Base-by-base conservation (phyloP, 768 basidiomycete genomes). In the Cystobasidium tubakii region DNA sequence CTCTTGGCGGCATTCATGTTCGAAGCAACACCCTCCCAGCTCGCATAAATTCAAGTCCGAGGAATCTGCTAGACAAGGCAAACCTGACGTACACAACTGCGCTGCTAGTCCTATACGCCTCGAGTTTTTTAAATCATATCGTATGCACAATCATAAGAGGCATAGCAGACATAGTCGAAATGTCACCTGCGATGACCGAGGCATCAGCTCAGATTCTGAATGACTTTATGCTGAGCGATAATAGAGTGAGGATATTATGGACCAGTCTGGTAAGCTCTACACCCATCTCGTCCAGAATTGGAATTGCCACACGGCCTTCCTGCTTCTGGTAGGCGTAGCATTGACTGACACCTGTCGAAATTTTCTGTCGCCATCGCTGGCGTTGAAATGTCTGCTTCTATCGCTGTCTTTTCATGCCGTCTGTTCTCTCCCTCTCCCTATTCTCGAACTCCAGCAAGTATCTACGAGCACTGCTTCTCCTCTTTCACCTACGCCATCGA, bases 81-180 rank as follows among this genome's bases (percentile, higher is more conserved):
- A 34, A 19, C 36, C 23, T 46, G 12, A 34, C 39, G 25, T 46
- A 65, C 27, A 46, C 6, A 6, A 42, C 63, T 36, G 31, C 63
- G 6, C 34, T 65, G 27, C 44, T 65, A 6, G 39, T 42, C 3
- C 27, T 65, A 7, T 65, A 65, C 34, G 36, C 39, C 10, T 42
- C 39, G 21, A 46, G 31, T 3, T 42, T 65, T 36, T 3, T 46
- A 3, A 7, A 12, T 27, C 27, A 34, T 42, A 42, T 65, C 33
- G 34, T 33, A 65, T 31, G 33, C 39, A 15, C 10, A 4, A 65
- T 65, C 27, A 65, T 65, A 12, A 65, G 23, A 36, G 63, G 63
- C 10, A 29, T 42, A 15, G 63, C 39, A 42, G 44, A 27, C 12
- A 27, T 65, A 43, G 63, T 65, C 4, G 63, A 65, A 46, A 27